phyloP scores from a whole-genome alignment of 768 basidiomycete genomes.

The Cubamyces sp. region DNA sequence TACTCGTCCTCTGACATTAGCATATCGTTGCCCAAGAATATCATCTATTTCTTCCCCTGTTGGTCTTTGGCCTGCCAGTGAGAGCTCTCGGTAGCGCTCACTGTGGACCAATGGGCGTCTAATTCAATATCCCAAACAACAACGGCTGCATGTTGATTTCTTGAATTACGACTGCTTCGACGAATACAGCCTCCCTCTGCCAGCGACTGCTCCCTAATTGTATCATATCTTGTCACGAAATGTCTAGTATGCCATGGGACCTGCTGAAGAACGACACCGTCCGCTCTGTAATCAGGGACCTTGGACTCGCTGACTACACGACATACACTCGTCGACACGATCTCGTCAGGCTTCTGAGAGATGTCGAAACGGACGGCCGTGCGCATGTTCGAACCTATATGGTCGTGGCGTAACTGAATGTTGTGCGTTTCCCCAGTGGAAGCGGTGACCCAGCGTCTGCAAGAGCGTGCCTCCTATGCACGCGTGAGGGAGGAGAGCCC shows the following conservation, averaged over 20 bases:
- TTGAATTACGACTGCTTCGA: too few relatives aligned
- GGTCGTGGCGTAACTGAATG: background rate
- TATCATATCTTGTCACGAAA: conserved; percentile 7
- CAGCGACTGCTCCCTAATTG: background rate
- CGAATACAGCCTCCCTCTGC: too few relatives aligned
- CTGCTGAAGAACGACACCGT: conserved; percentile 31
- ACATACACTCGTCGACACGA: conserved; percentile 25
- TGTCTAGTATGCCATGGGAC: conserved; percentile 33
- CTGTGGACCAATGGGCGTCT: too few relatives aligned
- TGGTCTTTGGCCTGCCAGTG: too few relatives aligned
- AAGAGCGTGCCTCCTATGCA: background rate
- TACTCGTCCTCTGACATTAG: too few relatives aligned
- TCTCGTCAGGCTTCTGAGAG: conserved; percentile 29
- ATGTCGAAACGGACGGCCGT: conserved; percentile 30
- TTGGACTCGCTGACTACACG: conserved; percentile 27
- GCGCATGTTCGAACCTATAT: conserved; percentile 10
- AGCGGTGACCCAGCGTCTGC: conserved; percentile 8
- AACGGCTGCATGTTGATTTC: too few relatives aligned
- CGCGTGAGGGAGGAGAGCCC: conserved; percentile 4
- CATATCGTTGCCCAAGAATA: too few relatives aligned
- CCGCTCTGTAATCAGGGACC: conserved; percentile 30
- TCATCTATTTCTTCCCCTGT: too few relatives aligned
- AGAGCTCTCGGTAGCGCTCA: too few relatives aligned
- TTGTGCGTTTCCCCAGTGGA: background rate
- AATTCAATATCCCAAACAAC: too few relatives aligned